phyloP scores from a whole-genome alignment of 176 grass and related monocot species.

The Avena atlantica region DNA sequence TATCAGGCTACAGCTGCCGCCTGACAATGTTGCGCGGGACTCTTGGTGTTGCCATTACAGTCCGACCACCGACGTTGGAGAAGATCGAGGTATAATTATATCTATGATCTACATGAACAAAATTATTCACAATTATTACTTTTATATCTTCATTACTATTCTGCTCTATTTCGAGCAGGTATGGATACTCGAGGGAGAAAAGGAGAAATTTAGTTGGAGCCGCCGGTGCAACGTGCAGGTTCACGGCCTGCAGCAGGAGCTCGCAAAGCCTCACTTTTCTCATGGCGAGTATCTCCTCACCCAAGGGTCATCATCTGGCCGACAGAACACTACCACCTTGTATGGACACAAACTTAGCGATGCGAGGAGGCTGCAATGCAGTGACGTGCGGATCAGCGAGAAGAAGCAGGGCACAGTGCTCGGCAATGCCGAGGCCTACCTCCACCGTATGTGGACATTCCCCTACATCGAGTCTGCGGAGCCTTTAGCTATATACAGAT shows the following conservation, averaged over 20 bases:
- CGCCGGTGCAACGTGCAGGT: not conserved
- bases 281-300: not conserved
- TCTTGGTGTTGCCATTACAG: not conserved
- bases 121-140: no score
- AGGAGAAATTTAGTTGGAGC: not conserved
- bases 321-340: not conserved
- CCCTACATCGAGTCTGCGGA: not conserved
- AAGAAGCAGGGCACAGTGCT: not conserved
- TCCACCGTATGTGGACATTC: not conserved
- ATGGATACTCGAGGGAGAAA: not conserved
- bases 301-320: not conserved
- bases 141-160: not conserved
- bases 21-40: no score
- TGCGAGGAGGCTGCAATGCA: not conserved
- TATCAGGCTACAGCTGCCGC: no score
- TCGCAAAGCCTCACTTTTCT: not conserved
- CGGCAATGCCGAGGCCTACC: not conserved
- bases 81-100: not conserved
- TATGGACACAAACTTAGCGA: not conserved
- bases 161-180: not conserved
- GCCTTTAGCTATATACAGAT: not conserved
- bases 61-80: not conserved
- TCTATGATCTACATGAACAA: not conserved
- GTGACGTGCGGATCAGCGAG: not conserved
- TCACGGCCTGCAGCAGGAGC: not conserved